Conservation (phyloP, 2,329 filamentous ascomycete species). For the Elsinoe fawcettii region DNA sequence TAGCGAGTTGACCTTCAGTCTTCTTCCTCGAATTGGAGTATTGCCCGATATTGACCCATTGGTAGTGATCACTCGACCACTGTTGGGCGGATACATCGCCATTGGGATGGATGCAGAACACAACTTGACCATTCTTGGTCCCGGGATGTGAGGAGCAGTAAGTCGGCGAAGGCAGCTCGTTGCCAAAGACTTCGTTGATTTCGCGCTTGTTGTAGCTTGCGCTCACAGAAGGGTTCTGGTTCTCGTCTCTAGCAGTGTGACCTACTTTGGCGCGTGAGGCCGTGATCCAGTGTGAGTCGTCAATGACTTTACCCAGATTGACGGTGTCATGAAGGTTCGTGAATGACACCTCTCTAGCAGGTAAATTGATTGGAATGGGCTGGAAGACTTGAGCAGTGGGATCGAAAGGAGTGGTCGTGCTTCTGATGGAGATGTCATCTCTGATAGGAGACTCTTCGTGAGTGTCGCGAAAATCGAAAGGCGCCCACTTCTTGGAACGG, state of each 20-base stretch:
- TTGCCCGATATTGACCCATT: constrained; percentile 40
- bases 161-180: constrained; percentile 34
- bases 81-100: constrained; percentile 42
- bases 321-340: neutral
- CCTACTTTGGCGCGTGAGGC: constrained; percentile 20
- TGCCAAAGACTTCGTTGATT: constrained; percentile 35
- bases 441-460: constrained; percentile 19
- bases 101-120: constrained; percentile 42
- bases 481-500: constrained; percentile 22
- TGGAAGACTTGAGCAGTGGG: constrained; percentile 28
- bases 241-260: constrained; percentile 23
- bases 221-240: constrained; percentile 27
- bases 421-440: constrained; percentile 9
- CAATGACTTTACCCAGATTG: neutral
- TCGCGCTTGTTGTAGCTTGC: constrained; percentile 26
- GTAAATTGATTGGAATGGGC: constrained; percentile 21
- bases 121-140: constrained; percentile 34
- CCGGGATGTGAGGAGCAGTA: constrained; percentile 30
- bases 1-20: constrained; percentile 38
- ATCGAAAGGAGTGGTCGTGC: constrained; percentile 18
- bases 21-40: constrained; percentile 36
- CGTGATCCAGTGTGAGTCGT: constrained; percentile 27
- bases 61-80: constrained; percentile 34
- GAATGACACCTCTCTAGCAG: constrained; percentile 20
- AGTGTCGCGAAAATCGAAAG: constrained; percentile 22